A percentile compares a stretch with the other conserved stretches of the same genome.
These are phyloP conservation scores for Stropharia rugosoannulata DNA, from an alignment of 768 basidiomycete species.

Conservation along the genomic window DNA sequence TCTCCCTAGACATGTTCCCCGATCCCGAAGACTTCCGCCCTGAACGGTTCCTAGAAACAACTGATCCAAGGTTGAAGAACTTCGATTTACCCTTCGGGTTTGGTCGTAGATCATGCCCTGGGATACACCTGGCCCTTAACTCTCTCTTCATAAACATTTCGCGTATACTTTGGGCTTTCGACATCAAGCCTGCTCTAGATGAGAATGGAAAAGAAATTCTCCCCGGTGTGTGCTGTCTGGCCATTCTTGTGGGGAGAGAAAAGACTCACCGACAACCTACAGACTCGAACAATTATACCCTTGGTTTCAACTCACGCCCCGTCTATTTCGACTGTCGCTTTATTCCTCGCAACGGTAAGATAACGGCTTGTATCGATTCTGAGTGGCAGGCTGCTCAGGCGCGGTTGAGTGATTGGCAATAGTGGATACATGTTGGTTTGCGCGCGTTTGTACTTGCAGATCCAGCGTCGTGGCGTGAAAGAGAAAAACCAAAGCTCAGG, in stretches of 20 bases:
- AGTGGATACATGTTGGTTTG: not conserved
- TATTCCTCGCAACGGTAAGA: constrained; percentile 21
- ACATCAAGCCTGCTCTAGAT: constrained; percentile 25
- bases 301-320: constrained; percentile 33
- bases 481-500: too few species aligned
- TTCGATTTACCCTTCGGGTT: constrained; percentile 36
- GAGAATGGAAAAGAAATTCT: constrained; percentile 13
- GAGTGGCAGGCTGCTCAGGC: constrained; percentile 21
- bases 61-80: constrained; percentile 25
- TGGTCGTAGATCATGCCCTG: constrained; percentile 38
- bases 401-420: constrained; percentile 11
- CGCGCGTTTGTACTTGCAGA: not conserved
- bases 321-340: constrained; percentile 31
- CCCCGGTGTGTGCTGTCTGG: constrained; percentile 1
- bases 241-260: not conserved
- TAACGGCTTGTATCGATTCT: constrained; percentile 19
- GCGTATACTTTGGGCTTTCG: constrained; percentile 33
- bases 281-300: constrained; percentile 30
- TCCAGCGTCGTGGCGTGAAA: too few species aligned
- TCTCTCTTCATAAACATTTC: constrained; percentile 35
- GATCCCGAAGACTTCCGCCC: constrained; percentile 35
- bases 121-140: constrained; percentile 33
- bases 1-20: constrained; percentile 27
- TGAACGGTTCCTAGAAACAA: constrained; percentile 37
- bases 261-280: not conserved